Conservation (phyloP, 164 flowering plant genomes). For the Houttuynia cordata region DNA sequence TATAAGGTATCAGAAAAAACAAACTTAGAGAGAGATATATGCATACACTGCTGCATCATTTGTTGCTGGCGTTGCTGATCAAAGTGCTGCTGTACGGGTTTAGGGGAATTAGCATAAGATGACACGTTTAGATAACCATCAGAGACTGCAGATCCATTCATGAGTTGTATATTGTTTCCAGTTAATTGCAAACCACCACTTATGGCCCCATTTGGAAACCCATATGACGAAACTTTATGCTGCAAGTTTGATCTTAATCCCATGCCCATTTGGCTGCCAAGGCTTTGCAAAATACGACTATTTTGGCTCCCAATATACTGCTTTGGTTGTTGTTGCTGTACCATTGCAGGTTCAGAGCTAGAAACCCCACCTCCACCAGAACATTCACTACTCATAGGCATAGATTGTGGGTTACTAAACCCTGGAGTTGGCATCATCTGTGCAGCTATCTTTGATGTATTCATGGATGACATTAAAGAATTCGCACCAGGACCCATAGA, state of each 20-base stretch:
- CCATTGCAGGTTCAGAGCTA: constrained; percentile 42
- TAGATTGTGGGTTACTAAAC: constrained; percentile 43
- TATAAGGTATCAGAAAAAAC: neutral
- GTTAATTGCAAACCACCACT: constrained; percentile 35
- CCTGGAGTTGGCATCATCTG: constrained; percentile 99
- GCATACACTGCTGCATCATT: constrained; percentile 20
- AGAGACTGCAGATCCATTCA: constrained; percentile 50
- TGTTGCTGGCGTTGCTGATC: constrained; percentile 27
- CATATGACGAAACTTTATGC: constrained; percentile 46
- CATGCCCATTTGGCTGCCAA: constrained; percentile 65
- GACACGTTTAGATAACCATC: constrained; percentile 46
- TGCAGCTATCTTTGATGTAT: constrained; percentile 32
- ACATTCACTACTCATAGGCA: constrained; percentile 41
- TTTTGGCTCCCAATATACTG: constrained; percentile 61
- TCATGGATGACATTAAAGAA: constrained; percentile 33
- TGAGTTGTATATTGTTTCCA: constrained; percentile 42
- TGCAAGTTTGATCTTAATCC: constrained; percentile 58
- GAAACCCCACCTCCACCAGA: constrained; percentile 44
- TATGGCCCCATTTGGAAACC: constrained; percentile 45
- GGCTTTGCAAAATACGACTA: constrained; percentile 58
- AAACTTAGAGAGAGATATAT: no score
- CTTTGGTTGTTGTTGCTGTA: constrained; percentile 53
- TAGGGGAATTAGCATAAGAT: constrained; percentile 31
- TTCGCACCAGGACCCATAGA: constrained; percentile 42
- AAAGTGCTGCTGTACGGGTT: neutral